These are phyloP conservation scores for Fusarium pseudocircinatum DNA, from an alignment of 2,329 filamentous ascomycete species.

Conservation along the genomic window DNA sequence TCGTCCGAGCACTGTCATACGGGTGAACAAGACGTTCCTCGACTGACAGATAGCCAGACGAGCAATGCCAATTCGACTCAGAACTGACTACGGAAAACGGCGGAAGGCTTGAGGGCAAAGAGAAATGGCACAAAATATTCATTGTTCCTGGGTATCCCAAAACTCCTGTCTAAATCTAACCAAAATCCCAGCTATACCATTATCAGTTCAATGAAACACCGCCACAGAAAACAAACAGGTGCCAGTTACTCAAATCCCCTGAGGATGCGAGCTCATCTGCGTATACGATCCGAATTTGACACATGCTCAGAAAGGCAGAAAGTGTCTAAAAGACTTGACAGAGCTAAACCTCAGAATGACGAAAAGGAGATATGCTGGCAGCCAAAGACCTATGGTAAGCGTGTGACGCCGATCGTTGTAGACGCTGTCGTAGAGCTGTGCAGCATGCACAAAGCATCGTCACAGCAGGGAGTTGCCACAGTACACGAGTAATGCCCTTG, in stretches of 20 bases:
- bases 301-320: background rate
- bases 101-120: background rate
- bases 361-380: background rate
- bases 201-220: background rate
- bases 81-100: background rate
- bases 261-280: background rate
- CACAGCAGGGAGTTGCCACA: slow-evolving; percentile 5
- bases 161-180: slow-evolving; percentile 38
- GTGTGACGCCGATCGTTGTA: background rate
- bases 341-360: background rate
- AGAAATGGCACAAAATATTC: slow-evolving; percentile 5
- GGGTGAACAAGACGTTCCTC: background rate
- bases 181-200: background rate
- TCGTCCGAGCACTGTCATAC: background rate
- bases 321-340: background rate
- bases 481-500: background rate
- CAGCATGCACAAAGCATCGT: background rate
- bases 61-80: background rate
- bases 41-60: background rate
- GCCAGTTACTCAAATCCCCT: background rate
- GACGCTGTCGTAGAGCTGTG: background rate
- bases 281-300: background rate
- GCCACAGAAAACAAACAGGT: background rate
- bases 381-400: background rate
- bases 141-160: slow-evolving; percentile 30